Conservation (phyloP, 2,329 filamentous ascomycete species). For the Diaporthe helianthi region DNA sequence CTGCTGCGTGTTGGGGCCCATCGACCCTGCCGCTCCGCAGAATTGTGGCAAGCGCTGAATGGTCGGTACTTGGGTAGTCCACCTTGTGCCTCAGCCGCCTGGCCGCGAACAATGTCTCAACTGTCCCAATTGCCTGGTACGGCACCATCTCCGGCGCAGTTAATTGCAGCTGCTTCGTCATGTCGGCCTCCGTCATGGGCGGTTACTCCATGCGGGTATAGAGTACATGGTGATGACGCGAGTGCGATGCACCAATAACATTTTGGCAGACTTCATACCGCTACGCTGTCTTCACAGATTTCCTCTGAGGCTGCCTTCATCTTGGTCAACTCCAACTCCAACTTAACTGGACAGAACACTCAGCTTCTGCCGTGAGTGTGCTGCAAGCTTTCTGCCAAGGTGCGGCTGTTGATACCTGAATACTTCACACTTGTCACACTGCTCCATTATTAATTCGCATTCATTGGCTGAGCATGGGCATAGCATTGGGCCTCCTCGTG, state of each 20-base stretch:
- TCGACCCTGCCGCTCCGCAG: neutral
- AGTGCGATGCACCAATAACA: neutral
- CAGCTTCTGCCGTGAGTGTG: neutral
- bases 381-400: neutral
- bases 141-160: neutral
- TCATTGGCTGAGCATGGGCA: neutral
- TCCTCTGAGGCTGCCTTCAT: neutral
- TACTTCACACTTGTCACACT: neutral
- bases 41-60: conserved; percentile 29
- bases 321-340: neutral
- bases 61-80: too few relatives aligned
- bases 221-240: neutral
- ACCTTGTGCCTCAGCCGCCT: neutral
- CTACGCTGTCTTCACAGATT: neutral
- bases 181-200: neutral
- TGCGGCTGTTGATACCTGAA: neutral
- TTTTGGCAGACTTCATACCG: neutral
- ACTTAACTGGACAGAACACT: neutral
- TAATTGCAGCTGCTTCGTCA: conserved; percentile 1
- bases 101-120: neutral
- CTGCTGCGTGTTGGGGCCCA: neutral
- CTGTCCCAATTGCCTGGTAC: conserved; percentile 18
- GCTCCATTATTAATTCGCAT: neutral
- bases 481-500: neutral
- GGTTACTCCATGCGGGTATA: neutral